phyloP scores from a whole-genome alignment of 176 grass and related monocot genomes.

The Musa troglodytarum region DNA sequence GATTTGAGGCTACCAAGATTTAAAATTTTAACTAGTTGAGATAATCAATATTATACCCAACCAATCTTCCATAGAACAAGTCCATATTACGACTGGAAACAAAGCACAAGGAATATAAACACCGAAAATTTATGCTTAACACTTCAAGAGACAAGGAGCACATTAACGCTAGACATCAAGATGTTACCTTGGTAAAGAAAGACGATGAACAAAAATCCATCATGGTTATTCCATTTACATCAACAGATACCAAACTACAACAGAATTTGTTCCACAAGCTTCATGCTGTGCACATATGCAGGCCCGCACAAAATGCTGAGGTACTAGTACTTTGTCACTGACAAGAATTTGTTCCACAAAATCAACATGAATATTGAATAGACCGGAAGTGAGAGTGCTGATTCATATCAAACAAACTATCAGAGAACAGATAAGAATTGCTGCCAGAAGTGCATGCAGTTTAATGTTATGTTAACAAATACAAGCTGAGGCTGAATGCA shows the following conservation, averaged over 20 bases:
- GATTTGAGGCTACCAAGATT: too few relatives aligned
- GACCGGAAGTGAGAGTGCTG: conserved; percentile 55
- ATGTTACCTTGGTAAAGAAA: too few relatives aligned
- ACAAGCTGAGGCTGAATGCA: too few relatives aligned
- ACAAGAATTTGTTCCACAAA: conserved; percentile 65
- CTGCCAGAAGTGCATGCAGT: not conserved
- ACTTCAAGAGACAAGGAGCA: not conserved
- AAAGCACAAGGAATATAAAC: not conserved
- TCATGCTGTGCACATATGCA: conserved; percentile 43
- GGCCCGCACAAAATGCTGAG: conserved; percentile 28
- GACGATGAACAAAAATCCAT: not conserved
- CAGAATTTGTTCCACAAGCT: conserved; percentile 4
- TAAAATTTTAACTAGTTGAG: too few relatives aligned
- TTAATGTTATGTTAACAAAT: not conserved
- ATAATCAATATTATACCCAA: too few relatives aligned
- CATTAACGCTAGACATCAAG: not conserved
- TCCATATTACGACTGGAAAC: not conserved
- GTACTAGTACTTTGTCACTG: conserved; percentile 37
- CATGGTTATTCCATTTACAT: not conserved
- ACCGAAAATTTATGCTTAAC: too few relatives aligned
- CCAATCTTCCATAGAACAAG: not conserved
- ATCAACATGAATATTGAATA: conserved; percentile 30
- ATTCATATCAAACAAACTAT: conserved; percentile 14
- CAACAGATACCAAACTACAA: not conserved
- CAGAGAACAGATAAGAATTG: not conserved